These are phyloP conservation scores for Uronychia setigera DNA, from an alignment of 73 alveolate species.

Conservation along the genomic window DNA sequence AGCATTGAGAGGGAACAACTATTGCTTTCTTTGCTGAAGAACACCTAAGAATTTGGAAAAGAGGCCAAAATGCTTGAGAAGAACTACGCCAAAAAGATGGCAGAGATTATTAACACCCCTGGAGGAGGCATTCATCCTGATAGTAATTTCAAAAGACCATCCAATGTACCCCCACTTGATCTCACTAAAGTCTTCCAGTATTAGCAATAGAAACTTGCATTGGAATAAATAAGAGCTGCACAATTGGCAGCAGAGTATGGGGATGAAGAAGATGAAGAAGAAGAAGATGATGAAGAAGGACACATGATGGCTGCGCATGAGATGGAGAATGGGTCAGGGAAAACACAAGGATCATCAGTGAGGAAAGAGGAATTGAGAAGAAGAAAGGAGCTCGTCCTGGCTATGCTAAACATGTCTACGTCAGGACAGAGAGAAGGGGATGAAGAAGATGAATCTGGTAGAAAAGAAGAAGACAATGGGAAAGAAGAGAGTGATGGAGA, in stretches of 20 bases:
- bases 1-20: background rate
- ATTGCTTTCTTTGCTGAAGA: background rate
- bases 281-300: too few species aligned
- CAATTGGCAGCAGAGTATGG: background rate
- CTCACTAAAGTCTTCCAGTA: background rate
- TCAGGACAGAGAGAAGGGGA: too few species aligned
- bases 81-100: slow-evolving; percentile 4
- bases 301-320: too few species aligned
- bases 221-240: background rate
- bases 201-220: background rate
- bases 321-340: background rate
- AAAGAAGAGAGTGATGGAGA: too few species aligned
- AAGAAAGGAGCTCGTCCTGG: too few species aligned
- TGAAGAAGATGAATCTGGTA: too few species aligned
- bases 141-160: background rate
- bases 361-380: too few species aligned
- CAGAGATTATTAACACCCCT: background rate
- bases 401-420: too few species aligned
- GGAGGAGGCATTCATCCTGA: background rate
- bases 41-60: slow-evolving; percentile 3
- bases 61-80: slow-evolving; percentile 3
- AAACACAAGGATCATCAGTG: too few species aligned
- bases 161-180: background rate
- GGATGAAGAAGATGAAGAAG: too few species aligned
- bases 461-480: too few species aligned